A percentile compares a stretch with the other conserved stretches of the same genome.
Conservation (phyloP, 768 basidiomycete species). For the Leccinum subtestaceum region DNA sequence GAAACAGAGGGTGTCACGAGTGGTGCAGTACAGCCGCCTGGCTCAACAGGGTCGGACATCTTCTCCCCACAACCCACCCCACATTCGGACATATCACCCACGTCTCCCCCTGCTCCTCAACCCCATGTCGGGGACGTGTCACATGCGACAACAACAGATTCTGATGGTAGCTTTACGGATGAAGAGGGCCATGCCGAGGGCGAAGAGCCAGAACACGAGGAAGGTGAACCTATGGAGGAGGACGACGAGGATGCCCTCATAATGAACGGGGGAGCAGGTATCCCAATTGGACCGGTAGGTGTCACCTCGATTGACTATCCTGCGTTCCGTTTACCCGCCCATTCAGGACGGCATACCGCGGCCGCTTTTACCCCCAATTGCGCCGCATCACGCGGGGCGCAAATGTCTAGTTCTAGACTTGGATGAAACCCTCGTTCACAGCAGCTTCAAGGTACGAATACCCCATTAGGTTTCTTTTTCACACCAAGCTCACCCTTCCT, state of each 20-base stretch:
- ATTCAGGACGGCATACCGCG: constrained; percentile 78
- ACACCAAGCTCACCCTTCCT: constrained; percentile 8
- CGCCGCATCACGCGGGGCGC: constrained; percentile 75
- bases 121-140: constrained; percentile 31
- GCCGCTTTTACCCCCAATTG: constrained; percentile 85
- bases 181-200: constrained; percentile 68
- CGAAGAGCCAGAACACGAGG: constrained; percentile 64
- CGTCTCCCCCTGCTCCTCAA: constrained; percentile 25
- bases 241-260: constrained; percentile 92
- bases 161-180: constrained; percentile 47
- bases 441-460: constrained; percentile 87
- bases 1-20: constrained; percentile 89
- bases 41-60: constrained; percentile 57
- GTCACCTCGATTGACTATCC: not conserved
- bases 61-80: constrained; percentile 28
- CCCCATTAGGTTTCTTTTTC: not conserved
- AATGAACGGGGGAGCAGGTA: constrained; percentile 88
- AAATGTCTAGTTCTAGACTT: constrained; percentile 97
- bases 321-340: constrained; percentile 4
- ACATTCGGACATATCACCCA: constrained; percentile 23
- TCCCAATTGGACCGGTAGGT: constrained; percentile 88
- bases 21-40: constrained; percentile 90
- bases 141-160: constrained; percentile 32
- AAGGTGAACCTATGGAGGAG: constrained; percentile 58
- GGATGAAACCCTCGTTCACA: constrained; percentile 96